Evolutionary conservation across 1,139 yeast species (phyloP), one percentile per base, ranked within the genome.

Genomic region (Blastobotrys raffinosifermentans): DNA sequence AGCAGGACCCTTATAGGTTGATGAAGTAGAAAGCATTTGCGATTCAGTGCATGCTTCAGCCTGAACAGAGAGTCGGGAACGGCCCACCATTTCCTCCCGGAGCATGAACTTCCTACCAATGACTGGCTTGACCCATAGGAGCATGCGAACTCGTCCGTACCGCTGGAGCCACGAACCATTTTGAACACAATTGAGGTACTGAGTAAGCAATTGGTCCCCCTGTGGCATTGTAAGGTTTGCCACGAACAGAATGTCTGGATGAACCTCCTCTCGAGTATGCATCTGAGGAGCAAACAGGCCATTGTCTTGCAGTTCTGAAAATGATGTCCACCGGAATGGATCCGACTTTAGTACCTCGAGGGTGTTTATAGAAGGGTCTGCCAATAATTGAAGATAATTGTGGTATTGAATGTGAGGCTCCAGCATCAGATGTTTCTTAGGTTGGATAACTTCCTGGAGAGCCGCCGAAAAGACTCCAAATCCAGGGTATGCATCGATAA

Each of bases 101-200:
- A 84, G 73, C 39, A 79, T 55, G 31, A 83, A 66, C 56, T 82
- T 83, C 41, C 60, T 63, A 1, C 89, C 89, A 0, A 83, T 72
- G 1, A 60, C 41, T 16, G 75, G 74, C 2, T 78, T 75, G 8
- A 77, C 66, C 72, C 84, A 72, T 21, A 82, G 53, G 13, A 85
- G 60, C 79, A 83, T 75, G 41, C 83, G 64, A 2, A 83, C 86
- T 37, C 82, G 67, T 0, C 95, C 95, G 55, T 72, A 82, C 46
- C 68, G 66, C 48, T 79, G 82, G 11, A 84, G 57, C 96, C 95
- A 85, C 51, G 82, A 83, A 35, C 72, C 68, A 54, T 80, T 72
- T 1, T 74, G 77, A 30, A 80, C 65, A 56, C 94, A 83, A 49
- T 71, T 71, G 21, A 83, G 58, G 77, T 89, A 83, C 61, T 86